A percentile compares a stretch with the other conserved stretches of the same genome.
phyloP scores from a whole-genome alignment of 176 grass and related monocot species.

The Calamus simplicifolius region DNA sequence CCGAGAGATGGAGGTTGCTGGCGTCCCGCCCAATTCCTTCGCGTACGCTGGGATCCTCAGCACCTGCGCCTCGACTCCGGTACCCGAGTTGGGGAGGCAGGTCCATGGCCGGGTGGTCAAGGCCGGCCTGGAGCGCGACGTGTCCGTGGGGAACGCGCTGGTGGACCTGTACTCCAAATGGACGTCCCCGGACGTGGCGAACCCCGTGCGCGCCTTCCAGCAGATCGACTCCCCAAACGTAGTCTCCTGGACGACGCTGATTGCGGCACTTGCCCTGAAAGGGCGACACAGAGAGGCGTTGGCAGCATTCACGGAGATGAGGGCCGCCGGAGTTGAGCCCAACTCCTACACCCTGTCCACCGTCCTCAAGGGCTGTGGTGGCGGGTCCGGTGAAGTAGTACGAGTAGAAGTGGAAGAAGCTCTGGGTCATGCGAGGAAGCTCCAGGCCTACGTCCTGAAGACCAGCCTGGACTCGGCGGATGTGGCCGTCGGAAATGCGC shows the following conservation, averaged over 20 bases:
- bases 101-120: conserved; percentile 54
- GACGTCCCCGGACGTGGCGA: conserved; percentile 16
- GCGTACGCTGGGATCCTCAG: conserved; percentile 57
- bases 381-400: not conserved
- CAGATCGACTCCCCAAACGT: conserved; percentile 39
- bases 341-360: conserved; percentile 70
- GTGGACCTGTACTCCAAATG: conserved; percentile 59
- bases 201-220: conserved; percentile 28
- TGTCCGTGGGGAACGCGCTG: conserved; percentile 53
- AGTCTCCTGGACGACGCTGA: conserved; percentile 60
- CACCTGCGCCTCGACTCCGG: conserved; percentile 22
- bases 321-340: conserved; percentile 41
- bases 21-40: conserved; percentile 43
- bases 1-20: conserved; percentile 27
- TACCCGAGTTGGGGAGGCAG: conserved; percentile 30
- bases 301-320: conserved; percentile 44
- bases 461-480: conserved; percentile 47
- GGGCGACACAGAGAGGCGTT: conserved; percentile 28
- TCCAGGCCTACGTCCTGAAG: conserved; percentile 65
- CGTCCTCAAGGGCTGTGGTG: conserved; percentile 45
- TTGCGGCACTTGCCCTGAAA: conserved; percentile 33
- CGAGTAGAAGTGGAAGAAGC: conserved; percentile 5
- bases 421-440: conserved; percentile 32
- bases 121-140: conserved; percentile 36
- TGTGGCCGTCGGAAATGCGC: conserved; percentile 48